phyloP scores from a whole-genome alignment of 768 basidiomycete species.

The Phylloporus sp. region DNA sequence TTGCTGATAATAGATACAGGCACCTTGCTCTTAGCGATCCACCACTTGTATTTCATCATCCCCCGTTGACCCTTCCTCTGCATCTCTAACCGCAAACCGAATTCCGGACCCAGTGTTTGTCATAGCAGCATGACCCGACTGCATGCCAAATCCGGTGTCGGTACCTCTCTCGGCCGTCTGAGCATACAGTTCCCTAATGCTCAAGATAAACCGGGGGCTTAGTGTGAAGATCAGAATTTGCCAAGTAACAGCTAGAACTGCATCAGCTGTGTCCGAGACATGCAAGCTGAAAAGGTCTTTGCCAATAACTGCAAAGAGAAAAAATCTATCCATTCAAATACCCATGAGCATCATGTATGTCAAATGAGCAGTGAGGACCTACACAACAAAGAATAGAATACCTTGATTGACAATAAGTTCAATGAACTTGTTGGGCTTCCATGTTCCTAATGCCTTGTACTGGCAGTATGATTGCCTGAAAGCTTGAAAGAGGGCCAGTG shows the following conservation, averaged over 20 bases:
- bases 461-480: neutral
- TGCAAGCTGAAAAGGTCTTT: neutral
- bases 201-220: conserved; percentile 8
- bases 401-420: conserved; percentile 6
- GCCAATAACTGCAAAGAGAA: neutral
- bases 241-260: neutral
- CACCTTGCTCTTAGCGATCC: no score
- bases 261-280: neutral
- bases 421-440: conserved; percentile 9
- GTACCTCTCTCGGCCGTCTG: neutral
- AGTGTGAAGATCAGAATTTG: neutral
- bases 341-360: neutral
- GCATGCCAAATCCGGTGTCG: conserved; percentile 6
- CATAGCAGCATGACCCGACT: neutral
- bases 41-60: neutral
- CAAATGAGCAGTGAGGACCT: neutral
- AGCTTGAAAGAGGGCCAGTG: neutral
- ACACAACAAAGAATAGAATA: conserved; percentile 8
- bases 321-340: neutral
- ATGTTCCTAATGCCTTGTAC: neutral
- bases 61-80: neutral
- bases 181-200: conserved; percentile 1
- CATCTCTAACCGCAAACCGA: neutral
- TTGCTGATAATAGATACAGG: no score
- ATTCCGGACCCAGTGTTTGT: neutral